A percentile compares a stretch with the other conserved stretches of the same genome.
phyloP scores from a whole-genome alignment of 2,329 filamentous ascomycete genomes.

The Tolypocladium ovalisporum region DNA sequence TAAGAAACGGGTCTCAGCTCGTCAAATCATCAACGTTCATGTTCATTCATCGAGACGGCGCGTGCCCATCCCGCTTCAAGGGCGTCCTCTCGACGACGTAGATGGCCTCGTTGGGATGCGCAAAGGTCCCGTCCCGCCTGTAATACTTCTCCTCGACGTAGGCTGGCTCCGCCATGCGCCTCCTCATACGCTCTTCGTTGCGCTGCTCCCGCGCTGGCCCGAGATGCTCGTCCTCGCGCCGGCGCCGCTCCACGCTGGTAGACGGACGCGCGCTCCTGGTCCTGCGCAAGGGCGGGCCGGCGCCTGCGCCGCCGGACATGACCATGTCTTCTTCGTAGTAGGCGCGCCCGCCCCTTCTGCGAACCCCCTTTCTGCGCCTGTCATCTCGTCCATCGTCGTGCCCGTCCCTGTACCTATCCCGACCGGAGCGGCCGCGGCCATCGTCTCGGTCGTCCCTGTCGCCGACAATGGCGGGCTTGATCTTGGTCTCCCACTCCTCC shows the following conservation, averaged over 20 bases:
- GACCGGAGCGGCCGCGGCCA: background rate
- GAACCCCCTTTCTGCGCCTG: background rate
- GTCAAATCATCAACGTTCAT: background rate
- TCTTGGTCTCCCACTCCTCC: slow-evolving; percentile 16
- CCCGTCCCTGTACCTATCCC: slow-evolving; percentile 1
- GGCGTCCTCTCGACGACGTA: slow-evolving; percentile 1
- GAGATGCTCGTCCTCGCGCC: background rate
- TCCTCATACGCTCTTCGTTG: slow-evolving; percentile 7
- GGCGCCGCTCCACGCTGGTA: slow-evolving; percentile 8
- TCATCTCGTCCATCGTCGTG: slow-evolving; percentile 3
- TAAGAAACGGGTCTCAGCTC: background rate
- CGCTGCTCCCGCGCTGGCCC: background rate
- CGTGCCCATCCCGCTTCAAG: background rate
- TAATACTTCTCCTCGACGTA: slow-evolving; percentile 11
- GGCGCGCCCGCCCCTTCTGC: background rate
- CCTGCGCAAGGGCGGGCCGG: background rate
- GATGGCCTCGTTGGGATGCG: slow-evolving; percentile 1
- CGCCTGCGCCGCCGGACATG: background rate
- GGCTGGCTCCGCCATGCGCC: background rate
- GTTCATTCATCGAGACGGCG: background rate
- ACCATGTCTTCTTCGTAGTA: background rate
- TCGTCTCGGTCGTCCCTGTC: background rate
- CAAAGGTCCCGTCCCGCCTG: slow-evolving; percentile 6
- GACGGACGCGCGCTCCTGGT: slow-evolving; percentile 5
- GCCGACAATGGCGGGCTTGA: background rate